A percentile compares a stretch with the other conserved stretches of the same genome.
Evolutionary conservation across 345 rosid species (phyloP).

Genomic region (Sisymbrium altissimum): DNA sequence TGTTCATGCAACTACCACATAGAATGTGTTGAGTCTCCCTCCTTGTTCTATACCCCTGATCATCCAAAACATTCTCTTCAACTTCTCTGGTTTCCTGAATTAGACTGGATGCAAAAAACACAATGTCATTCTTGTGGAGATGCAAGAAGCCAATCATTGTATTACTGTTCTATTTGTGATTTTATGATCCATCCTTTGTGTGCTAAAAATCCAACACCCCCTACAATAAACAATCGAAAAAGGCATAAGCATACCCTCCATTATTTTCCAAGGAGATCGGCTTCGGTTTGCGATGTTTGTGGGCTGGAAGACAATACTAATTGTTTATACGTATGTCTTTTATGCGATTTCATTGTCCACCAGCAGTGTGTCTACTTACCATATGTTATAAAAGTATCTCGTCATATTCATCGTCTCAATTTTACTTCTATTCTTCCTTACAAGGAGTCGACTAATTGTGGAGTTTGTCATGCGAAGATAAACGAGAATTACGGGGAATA

Average conservation of each 20-base stretch:
- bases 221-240: background rate
- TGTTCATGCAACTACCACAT: background rate
- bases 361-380: background rate
- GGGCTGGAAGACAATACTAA: background rate
- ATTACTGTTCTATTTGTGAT: background rate
- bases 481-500: background rate
- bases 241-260: constrained; percentile 11
- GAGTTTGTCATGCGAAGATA: background rate
- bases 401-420: background rate
- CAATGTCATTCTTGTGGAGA: background rate
- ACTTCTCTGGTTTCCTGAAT: background rate
- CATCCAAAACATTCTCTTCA: constrained; percentile 22
- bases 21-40: constrained; percentile 62
- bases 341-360: background rate
- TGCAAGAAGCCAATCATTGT: rapidly evolving
- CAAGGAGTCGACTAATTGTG: background rate
- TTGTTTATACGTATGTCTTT: background rate
- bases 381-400: background rate
- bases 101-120: too few relatives aligned
- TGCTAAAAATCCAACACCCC: background rate
- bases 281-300: background rate
- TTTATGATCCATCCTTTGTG: background rate
- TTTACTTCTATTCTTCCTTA: background rate
- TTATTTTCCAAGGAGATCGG: background rate
- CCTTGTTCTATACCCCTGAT: background rate